Evolutionary conservation across 805 yeast species (phyloP), one percentile per base, ranked within the genome.

Genomic region (Myxozyma sirexii): DNA sequence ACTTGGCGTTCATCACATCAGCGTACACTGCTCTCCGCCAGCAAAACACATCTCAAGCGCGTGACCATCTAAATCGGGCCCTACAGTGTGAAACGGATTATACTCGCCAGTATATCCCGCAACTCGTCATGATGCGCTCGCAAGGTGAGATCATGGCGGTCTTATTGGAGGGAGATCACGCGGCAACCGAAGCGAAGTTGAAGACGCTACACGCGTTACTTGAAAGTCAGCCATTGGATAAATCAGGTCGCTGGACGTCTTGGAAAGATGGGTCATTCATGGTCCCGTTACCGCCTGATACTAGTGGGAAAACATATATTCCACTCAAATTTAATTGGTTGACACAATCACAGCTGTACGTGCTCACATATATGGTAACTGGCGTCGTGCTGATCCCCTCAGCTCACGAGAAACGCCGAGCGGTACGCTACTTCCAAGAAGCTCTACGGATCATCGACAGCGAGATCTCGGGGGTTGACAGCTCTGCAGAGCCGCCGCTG

Each of bases 291-390:
- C 66, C 66, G 1, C 44, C 56, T 4, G 56, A 27, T 21, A 24
- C 39, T 3, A 24, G 26, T 12, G 59, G 59, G 4, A 29, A n/a
- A 2, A 23, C n/a, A 2, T 27, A 15, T 8, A 10, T 54, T 13
- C 66, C 66, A 4, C 21, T 62, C 4, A 50, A 52, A 43, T 54
- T 62, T 27, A 41, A 27, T n/a, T 62, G 66, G 66, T 50, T 57
- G 46, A 23, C 47, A 5, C 66, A 60, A 29, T n/a, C 65, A 17
- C 57, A 62, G 24, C 57, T 62, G 1, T 56, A 26, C 23, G 50
- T 53, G 4, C 45, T 56, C 24, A 23, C 59, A 2, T 60, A 60
- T 51, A 23, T 62, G 23, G 19, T 60, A 4, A 50, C 61, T 7
- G 66, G 66, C 6, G 19, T 60, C 5, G 51, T 52, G 13, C 19